A percentile compares a stretch with the other conserved stretches of the same genome.
These are phyloP conservation scores for Incumbomyces delicatus DNA, from an alignment of 2,329 filamentous ascomycete genomes.

Conservation along the genomic window DNA sequence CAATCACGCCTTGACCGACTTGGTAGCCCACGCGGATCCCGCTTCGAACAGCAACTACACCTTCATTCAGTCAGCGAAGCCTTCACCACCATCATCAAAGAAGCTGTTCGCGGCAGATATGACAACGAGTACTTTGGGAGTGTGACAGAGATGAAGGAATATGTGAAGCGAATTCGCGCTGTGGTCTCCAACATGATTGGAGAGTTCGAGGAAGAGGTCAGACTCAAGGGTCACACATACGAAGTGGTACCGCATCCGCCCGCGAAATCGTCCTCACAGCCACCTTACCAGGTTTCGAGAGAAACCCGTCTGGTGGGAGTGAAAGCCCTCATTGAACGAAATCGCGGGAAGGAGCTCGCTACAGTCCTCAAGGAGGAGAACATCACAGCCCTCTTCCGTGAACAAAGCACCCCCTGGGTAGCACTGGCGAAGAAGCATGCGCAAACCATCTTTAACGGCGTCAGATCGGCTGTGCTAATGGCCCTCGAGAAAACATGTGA, in stretches of 20 bases:
- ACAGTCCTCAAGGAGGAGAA: background rate
- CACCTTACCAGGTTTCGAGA: conserved; percentile 6
- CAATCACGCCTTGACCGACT: conserved; percentile 35
- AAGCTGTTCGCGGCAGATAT: conserved; percentile 27
- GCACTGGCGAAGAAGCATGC: background rate
- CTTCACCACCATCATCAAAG: conserved; percentile 15
- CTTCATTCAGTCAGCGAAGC: conserved; percentile 20
- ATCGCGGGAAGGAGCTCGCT: conserved; percentile 8
- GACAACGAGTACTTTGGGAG: conserved; percentile 26
- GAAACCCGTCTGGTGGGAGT: conserved; percentile 8
- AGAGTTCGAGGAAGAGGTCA: conserved; percentile 17
- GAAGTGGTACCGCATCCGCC: conserved; percentile 9
- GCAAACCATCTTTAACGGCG: background rate
- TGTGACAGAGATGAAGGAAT: conserved; percentile 18
- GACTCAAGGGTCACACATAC: conserved; percentile 10
- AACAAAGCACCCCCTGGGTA: conserved; percentile 2
- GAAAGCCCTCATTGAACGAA: conserved; percentile 10
- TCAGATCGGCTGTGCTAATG: conserved; percentile 1
- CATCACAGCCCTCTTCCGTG: background rate
- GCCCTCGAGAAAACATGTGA: conserved; percentile 7
- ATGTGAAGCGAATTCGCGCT: conserved; percentile 25
- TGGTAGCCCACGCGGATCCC: conserved; percentile 32
- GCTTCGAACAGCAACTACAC: conserved; percentile 25
- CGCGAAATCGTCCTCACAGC: background rate
- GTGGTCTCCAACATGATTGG: conserved; percentile 21